These are phyloP conservation scores for Xylariales sp. DNA, from an alignment of 2,329 filamentous ascomycete genomes.

Conservation along the genomic window DNA sequence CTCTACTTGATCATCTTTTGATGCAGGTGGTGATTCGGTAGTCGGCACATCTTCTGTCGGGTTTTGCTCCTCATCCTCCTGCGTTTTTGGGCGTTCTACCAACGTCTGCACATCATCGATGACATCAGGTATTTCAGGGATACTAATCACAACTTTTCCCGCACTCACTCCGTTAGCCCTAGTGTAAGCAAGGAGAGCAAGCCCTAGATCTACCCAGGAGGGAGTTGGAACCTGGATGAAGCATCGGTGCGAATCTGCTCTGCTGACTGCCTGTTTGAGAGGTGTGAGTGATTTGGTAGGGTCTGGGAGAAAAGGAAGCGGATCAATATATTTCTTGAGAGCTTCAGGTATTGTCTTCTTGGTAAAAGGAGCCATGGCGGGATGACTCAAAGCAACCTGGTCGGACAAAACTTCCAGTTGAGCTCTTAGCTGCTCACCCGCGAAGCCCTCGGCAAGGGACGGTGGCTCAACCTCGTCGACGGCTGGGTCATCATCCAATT, in stretches of 20 bases:
- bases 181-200: slow-evolving; percentile 54
- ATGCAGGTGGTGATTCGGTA: slow-evolving; percentile 30
- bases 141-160: slow-evolving; percentile 51
- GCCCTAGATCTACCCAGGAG: slow-evolving; percentile 59
- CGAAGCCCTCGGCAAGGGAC: slow-evolving; percentile 71
- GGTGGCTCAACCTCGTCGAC: slow-evolving; percentile 71
- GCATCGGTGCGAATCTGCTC: slow-evolving; percentile 38
- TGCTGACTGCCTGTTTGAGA: slow-evolving; percentile 35
- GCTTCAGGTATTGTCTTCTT: slow-evolving; percentile 62
- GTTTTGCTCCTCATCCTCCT: slow-evolving; percentile 30
- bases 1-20: slow-evolving; percentile 54
- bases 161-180: slow-evolving; percentile 52
- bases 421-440: slow-evolving; percentile 70
- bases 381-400: slow-evolving; percentile 68
- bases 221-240: slow-evolving; percentile 48
- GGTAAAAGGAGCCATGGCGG: slow-evolving; percentile 68
- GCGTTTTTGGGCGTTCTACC: slow-evolving; percentile 42
- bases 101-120: slow-evolving; percentile 47
- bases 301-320: slow-evolving; percentile 71
- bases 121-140: slow-evolving; percentile 51
- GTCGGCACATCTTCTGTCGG: slow-evolving; percentile 20
- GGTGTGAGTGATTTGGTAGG: slow-evolving; percentile 53
- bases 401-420: slow-evolving; percentile 66
- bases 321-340: slow-evolving; percentile 68
- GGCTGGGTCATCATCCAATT: slow-evolving; percentile 74